phyloP scores from a whole-genome alignment of 1,139 yeast species.

The Geotrichum citri-aurantii region DNA sequence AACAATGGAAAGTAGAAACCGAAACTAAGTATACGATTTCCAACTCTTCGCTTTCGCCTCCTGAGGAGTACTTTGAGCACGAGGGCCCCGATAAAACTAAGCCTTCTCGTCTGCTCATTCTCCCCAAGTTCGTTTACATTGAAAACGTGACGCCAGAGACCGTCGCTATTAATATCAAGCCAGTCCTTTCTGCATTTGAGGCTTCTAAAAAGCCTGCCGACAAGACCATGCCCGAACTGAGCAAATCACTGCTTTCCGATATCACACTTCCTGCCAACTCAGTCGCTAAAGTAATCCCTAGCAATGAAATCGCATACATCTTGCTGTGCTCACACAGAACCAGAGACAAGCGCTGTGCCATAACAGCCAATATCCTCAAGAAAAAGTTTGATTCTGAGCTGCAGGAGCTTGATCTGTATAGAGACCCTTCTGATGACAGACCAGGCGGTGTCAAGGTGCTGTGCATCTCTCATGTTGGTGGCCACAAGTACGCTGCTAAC shows the following conservation, averaged over 20 bases:
- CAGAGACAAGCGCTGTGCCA: constrained; percentile 88
- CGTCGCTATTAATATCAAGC: constrained; percentile 44
- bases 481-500: constrained; percentile 91
- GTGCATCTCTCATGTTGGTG: constrained; percentile 84
- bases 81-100: constrained; percentile 18
- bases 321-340: constrained; percentile 84
- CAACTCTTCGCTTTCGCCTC: constrained; percentile 33
- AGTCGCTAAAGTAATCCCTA: constrained; percentile 29
- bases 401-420: constrained; percentile 59
- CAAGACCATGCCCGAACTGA: neutral
- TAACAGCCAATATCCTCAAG: constrained; percentile 90
- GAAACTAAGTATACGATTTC: constrained; percentile 32
- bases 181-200: constrained; percentile 35
- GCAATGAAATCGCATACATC: constrained; percentile 48
- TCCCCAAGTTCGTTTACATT: constrained; percentile 79
- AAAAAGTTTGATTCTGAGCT: constrained; percentile 69
- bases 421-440: constrained; percentile 70
- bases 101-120: constrained; percentile 43
- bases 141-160: constrained; percentile 45
- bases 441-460: constrained; percentile 68
- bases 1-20: constrained; percentile 12
- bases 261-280: constrained; percentile 6
- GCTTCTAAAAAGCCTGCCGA: constrained; percentile 11
- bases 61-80: constrained; percentile 29
- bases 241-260: neutral